Evolutionary conservation across 2,329 filamentous ascomycete genomes (phyloP), one percentile per base, ranked within the genome.

Genomic region (Byssochlamys sp.): DNA sequence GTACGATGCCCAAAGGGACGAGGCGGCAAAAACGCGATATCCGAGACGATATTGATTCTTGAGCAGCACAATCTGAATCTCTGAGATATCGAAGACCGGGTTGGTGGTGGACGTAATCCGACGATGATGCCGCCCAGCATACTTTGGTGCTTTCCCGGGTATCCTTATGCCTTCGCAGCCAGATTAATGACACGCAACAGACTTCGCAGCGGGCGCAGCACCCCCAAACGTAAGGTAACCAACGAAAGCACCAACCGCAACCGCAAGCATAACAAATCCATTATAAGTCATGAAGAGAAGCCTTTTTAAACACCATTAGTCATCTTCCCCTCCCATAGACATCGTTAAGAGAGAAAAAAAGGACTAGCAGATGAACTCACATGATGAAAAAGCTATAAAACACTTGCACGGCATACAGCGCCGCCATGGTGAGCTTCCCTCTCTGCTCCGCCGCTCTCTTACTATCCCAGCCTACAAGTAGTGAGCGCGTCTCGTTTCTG

Each of bases 231-330:
- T 66, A 59, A 96, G 71, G 70, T 95, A 96, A 50, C 94, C 94
- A 51, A 95, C 73, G 63, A 95, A 95, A 0, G 92, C 91, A 14
- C 94, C 94, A 9, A 95, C 78, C 0, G 88, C 88, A 14, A 97
- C 91, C 2, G 92, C 84, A 63, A 95, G 75, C 94, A 99, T 99
- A 65, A 99, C 86, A 86, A 89, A 95, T 57, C 94, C 94, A 68
- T 99, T 99, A 77, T 99, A 99, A n/a, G 94, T 99, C 94, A 99
- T 99, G 76, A 99, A 99, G 25, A 99, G 77, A 60, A 99, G 80
- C 94, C 92, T 97, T 59, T n/a, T 55, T 33, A 54, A 45, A 19
- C 2, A 2, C 2, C n/a, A 55, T 52, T 24, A 14, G 53, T 39
- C 29, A 35, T 11, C 27, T 52, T 9, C 12, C 19, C 19, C 31